Conservation (phyloP, 495 filamentous ascomycete species). For the Cercophora sp. region DNA sequence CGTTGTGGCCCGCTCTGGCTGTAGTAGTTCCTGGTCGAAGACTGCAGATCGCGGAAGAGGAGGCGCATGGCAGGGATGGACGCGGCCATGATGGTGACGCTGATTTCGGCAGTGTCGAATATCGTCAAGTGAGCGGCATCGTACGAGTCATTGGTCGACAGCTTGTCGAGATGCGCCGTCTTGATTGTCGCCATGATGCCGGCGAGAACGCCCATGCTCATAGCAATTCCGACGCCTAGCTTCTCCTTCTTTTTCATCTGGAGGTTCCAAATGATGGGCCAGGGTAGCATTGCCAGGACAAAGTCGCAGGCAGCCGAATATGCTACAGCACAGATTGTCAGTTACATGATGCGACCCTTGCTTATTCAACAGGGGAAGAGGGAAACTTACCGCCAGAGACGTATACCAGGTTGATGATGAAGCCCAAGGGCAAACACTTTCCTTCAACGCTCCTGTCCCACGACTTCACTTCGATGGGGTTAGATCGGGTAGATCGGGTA, state of each 20-base stretch:
- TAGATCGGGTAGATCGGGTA: too few species aligned
- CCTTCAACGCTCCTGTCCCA: background rate
- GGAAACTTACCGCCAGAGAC: background rate
- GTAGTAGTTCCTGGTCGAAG: background rate
- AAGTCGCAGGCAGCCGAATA: slow-evolving; percentile 2
- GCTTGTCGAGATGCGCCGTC: background rate
- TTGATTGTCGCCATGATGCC: slow-evolving; percentile 21
- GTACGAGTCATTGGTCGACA: slow-evolving; percentile 1
- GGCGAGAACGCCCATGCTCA: slow-evolving; percentile 31
- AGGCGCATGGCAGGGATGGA: slow-evolving; percentile 21
- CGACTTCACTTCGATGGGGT: too few species aligned
- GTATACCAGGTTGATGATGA: background rate
- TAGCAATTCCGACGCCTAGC: slow-evolving; percentile 30
- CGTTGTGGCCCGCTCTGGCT: background rate
- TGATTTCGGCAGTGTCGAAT: slow-evolving; percentile 17
- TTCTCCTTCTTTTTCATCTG: background rate
- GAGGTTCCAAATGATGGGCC: background rate
- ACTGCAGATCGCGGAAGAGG: slow-evolving; percentile 15
- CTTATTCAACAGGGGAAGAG: too few species aligned
- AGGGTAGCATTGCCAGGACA: slow-evolving; percentile 24
- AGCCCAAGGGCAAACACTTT: background rate
- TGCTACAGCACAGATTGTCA: background rate
- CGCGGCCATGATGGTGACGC: slow-evolving; percentile 23
- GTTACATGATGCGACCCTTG: background rate
- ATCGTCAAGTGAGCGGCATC: slow-evolving; percentile 2